Percentiles rank a stretch among this genome's conserved stretches.
phyloP scores from a whole-genome alignment of 306 rosid genomes.

The Nissolia schottii region DNA sequence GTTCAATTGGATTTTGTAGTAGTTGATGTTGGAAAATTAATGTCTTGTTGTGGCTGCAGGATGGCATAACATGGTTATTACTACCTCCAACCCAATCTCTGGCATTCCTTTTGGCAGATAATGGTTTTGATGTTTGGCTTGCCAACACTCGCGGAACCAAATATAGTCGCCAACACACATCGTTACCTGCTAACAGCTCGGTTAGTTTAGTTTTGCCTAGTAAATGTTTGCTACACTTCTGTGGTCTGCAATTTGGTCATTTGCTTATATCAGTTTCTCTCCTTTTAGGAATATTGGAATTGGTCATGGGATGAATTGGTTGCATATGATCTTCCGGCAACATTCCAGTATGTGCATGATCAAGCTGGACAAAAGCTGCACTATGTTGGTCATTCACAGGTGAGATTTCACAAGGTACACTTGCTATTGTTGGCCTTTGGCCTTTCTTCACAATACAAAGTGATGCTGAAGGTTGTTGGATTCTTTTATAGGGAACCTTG shows the following conservation, averaged over 20 bases:
- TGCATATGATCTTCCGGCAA: slow-evolving; percentile 83
- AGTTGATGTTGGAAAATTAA: slow-evolving; percentile 23
- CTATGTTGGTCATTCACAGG: slow-evolving; percentile 95
- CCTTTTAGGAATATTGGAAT: slow-evolving; percentile 58
- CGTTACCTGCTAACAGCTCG: slow-evolving; percentile 32
- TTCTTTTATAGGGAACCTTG: slow-evolving; percentile 71
- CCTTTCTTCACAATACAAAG: background rate
- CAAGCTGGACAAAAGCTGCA: slow-evolving; percentile 72
- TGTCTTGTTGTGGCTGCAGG: slow-evolving; percentile 38
- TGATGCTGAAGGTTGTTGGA: background rate
- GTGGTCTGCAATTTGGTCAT: slow-evolving; percentile 8
- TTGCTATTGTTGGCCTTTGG: background rate
- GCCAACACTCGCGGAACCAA: slow-evolving; percentile 78
- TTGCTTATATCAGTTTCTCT: slow-evolving; percentile 7
- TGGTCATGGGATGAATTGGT: slow-evolving; percentile 99
- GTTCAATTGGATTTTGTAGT: background rate
- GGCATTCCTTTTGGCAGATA: slow-evolving; percentile 63
- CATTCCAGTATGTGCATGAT: slow-evolving; percentile 64
- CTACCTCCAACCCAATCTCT: slow-evolving; percentile 61
- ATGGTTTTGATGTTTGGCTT: slow-evolving; percentile 81
- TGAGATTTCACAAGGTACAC: slow-evolving; percentile 19
- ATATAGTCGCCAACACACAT: slow-evolving; percentile 55
- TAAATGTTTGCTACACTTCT: background rate
- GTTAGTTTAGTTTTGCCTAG: slow-evolving; percentile 30
- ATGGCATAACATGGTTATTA: slow-evolving; percentile 77